Evolutionary conservation across 495 filamentous ascomycete species (phyloP).

Genomic region (Patellaria atrata): DNA sequence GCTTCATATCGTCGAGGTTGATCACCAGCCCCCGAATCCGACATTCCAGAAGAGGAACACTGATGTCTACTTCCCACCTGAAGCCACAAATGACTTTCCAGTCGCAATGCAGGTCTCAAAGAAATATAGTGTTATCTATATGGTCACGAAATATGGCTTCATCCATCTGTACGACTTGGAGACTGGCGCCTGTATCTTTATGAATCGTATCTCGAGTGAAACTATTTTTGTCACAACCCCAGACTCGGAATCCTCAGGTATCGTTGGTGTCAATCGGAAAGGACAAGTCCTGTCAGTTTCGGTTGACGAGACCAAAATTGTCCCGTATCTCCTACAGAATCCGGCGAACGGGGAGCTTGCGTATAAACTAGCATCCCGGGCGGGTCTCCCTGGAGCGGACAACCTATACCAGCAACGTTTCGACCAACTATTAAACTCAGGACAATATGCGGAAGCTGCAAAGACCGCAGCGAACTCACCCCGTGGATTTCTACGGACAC

Average conservation of each 20-base stretch:
- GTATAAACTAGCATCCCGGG: slow-evolving; percentile 88
- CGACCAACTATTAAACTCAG: slow-evolving; percentile 60
- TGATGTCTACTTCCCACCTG: slow-evolving; percentile 92
- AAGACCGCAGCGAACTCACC: slow-evolving; percentile 95
- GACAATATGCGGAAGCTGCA: slow-evolving; percentile 73
- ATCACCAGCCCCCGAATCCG: slow-evolving; percentile 77
- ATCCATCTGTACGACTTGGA: slow-evolving; percentile 98
- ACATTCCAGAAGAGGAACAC: slow-evolving; percentile 87
- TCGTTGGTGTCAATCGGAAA: slow-evolving; percentile 93
- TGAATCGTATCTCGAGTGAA: slow-evolving; percentile 98
- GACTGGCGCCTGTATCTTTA: slow-evolving; percentile 94
- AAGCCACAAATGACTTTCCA: slow-evolving; percentile 92
- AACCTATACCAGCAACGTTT: slow-evolving; percentile 89
- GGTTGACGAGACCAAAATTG: slow-evolving; percentile 77
- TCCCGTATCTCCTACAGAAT: slow-evolving; percentile 89
- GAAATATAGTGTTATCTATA: slow-evolving; percentile 89
- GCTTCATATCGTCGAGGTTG: slow-evolving; percentile 95
- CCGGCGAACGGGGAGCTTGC: slow-evolving; percentile 82
- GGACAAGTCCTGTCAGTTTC: slow-evolving; percentile 90
- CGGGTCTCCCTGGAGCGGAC: slow-evolving; percentile 86
- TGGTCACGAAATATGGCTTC: slow-evolving; percentile 98
- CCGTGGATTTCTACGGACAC: slow-evolving; percentile 83
- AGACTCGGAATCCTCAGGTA: slow-evolving; percentile 70
- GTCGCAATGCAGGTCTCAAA: slow-evolving; percentile 95
- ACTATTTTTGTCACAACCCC: slow-evolving; percentile 91